Base-by-base conservation (phyloP, 345 rosid species). In the Eucalyptus urophylla region DNA sequence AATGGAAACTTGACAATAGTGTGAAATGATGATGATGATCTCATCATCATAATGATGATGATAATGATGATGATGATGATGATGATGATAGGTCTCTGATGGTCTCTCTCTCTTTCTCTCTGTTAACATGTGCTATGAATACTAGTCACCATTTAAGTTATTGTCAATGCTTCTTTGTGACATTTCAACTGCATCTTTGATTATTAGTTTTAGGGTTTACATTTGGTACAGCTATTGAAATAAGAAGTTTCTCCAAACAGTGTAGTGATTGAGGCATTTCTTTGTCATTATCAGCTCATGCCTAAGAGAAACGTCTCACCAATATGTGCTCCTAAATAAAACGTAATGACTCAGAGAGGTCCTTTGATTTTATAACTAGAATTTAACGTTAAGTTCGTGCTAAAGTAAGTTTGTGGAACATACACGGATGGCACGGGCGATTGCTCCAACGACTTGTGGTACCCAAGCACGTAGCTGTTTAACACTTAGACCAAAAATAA, bases 381-480 rank as follows among this genome's bases (percentile, higher is more conserved):
- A 62, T 62, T 62, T 27, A 27, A 62, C 16, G 8, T 62, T 62
- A 27, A 62, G 69, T 27, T 62, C 1, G 1, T 62, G 69, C 33
- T 40, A 0, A 33, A 62, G 47, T 24, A 33, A 33, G 37, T 62
- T 19, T 88, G 17, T 19, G 58, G 43, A 27, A 86, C 90, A 45
- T 89, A 89, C 87, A 45, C 21, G 10, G 49, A 25, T n/a, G 72
- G 72, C 72, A n/a, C 72, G 19, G 37, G 89, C 21, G 37, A 93
- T 92, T 90, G 91, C 94, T 62, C 88, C 90, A 87, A 95, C 93
- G 6, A 95, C 95, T 4, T 89, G 87, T 53, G 96, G 95, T 29
- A 94, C 96, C 10, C 54, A 50, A 86, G 92, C 90, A 50, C 86
- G 88, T 1, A 94, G 89, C 81, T 90, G 90, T 80, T 90, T 29